Conservation (phyloP, 257 asterid genomes). For the Rehmannia glutinosa region DNA sequence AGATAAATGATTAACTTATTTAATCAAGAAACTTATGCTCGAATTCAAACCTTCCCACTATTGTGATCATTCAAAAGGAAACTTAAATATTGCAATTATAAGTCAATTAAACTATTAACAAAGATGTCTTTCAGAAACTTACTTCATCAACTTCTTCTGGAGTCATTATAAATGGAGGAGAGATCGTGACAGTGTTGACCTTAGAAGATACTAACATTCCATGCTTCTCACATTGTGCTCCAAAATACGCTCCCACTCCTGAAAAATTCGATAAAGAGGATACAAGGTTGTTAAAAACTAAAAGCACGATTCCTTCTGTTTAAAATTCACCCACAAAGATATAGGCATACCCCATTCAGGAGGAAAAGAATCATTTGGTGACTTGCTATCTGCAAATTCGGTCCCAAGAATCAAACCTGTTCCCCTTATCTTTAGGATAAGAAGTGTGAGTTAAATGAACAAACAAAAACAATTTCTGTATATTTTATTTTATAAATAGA, state of each 20-base stretch:
- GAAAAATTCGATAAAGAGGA: slow-evolving; percentile 1
- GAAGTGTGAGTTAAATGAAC: background rate
- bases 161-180: slow-evolving; percentile 81
- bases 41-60: no score
- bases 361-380: slow-evolving; percentile 86
- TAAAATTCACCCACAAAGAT: background rate
- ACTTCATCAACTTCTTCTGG: slow-evolving; percentile 71
- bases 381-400: slow-evolving; percentile 80
- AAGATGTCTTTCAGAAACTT: background rate
- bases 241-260: slow-evolving; percentile 85
- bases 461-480: background rate
- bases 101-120: background rate
- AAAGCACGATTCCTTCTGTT: background rate
- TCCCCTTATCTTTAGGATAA: slow-evolving; percentile 74
- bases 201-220: slow-evolving; percentile 89
- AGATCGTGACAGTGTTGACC: slow-evolving; percentile 84
- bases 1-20: no score
- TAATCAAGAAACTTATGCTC: no score
- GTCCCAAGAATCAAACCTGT: slow-evolving; percentile 88
- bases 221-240: slow-evolving; percentile 71
- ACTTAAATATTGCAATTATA: background rate
- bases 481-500: no score
- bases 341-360: slow-evolving; percentile 77
- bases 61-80: no score
- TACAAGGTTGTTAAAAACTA: background rate